phyloP scores from a whole-genome alignment of 2,329 filamentous ascomycete species.

The Epichloe amarillans region DNA sequence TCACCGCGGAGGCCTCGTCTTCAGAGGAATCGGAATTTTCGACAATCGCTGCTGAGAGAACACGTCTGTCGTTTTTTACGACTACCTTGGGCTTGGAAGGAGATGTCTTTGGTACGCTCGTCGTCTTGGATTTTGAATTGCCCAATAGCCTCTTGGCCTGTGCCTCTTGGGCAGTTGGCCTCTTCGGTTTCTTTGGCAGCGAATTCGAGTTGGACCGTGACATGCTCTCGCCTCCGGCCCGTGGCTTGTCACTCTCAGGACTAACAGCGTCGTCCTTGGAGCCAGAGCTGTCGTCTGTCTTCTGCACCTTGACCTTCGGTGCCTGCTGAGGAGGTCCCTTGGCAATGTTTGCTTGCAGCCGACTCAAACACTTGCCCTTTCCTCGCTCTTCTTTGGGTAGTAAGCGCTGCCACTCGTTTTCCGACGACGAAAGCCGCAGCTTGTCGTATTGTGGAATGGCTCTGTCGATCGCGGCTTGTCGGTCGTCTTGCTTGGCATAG shows the following conservation, averaged over 20 bases:
- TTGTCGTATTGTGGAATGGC: constrained; percentile 47
- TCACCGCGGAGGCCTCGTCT: constrained; percentile 26
- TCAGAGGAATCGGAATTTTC: constrained; percentile 43
- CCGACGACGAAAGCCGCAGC: constrained; percentile 39
- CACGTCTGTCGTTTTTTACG: constrained; percentile 26
- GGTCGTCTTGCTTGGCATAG: constrained; percentile 39
- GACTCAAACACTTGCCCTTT: constrained; percentile 46
- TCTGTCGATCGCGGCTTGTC: constrained; percentile 47
- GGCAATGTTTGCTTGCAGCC: constrained; percentile 44
- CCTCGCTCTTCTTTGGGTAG: constrained; percentile 43
- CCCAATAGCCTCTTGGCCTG: constrained; percentile 41
- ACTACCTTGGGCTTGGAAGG: constrained; percentile 28
- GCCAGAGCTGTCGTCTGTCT: constrained; percentile 32
- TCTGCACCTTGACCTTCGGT: constrained; percentile 37
- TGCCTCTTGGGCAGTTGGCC: constrained; percentile 36
- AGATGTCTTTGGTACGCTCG: constrained; percentile 19
- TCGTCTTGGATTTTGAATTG: constrained; percentile 22
- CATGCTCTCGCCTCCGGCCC: constrained; percentile 28
- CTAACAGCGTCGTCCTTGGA: constrained; percentile 25
- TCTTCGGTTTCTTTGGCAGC: constrained; percentile 41
- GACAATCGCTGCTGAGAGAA: constrained; percentile 43
- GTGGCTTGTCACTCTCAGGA: constrained; percentile 17
- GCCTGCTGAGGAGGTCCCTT: constrained; percentile 33
- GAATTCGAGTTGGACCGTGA: constrained; percentile 38
- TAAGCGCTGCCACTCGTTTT: constrained; percentile 49